Percentiles rank a stretch among this genome's conserved stretches.
These are phyloP conservation scores for Synchytrium microbalum DNA, from an alignment of 371 early-diverging fungal genomes.

Conservation along the genomic window DNA sequence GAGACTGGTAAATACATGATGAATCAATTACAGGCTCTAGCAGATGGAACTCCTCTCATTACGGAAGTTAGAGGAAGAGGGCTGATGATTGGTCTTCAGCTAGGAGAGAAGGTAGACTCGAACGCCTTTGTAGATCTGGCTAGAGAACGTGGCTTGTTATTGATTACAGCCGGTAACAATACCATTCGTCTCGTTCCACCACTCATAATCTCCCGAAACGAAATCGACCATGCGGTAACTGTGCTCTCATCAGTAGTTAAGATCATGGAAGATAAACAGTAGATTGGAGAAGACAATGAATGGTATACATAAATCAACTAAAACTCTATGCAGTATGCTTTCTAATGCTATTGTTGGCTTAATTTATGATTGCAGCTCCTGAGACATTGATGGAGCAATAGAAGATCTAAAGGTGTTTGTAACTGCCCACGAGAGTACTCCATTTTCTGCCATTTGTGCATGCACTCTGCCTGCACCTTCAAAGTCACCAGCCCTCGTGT, in stretches of 20 bases:
- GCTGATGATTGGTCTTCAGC: slow-evolving; percentile 62
- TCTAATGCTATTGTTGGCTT: too few species aligned
- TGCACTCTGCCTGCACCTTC: slow-evolving; percentile 29
- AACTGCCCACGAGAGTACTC: too few species aligned
- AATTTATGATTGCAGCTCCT: too few species aligned
- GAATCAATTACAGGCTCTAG: slow-evolving; percentile 42
- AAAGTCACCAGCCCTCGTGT: slow-evolving; percentile 14
- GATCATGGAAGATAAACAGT: slow-evolving; percentile 21
- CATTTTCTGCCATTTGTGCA: slow-evolving; percentile 23
- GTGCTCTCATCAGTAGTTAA: slow-evolving; percentile 56
- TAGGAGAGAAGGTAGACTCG: slow-evolving; percentile 45
- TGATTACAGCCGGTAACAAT: slow-evolving; percentile 83
- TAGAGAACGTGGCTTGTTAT: slow-evolving; percentile 71
- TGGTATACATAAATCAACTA: too few species aligned
- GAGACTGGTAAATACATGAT: slow-evolving; percentile 50
- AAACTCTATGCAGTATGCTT: too few species aligned
- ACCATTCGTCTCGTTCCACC: slow-evolving; percentile 87
- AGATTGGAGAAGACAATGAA: too few species aligned
- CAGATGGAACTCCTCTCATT: slow-evolving; percentile 46
- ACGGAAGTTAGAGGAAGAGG: slow-evolving; percentile 79
- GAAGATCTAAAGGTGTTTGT: too few species aligned
- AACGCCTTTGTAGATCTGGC: slow-evolving; percentile 61
- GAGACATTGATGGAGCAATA: too few species aligned
- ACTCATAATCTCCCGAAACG: slow-evolving; percentile 57
- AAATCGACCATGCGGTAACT: slow-evolving; percentile 55